Conservation (phyloP, 306 rosid species). For the Ormosia emarginata region DNA sequence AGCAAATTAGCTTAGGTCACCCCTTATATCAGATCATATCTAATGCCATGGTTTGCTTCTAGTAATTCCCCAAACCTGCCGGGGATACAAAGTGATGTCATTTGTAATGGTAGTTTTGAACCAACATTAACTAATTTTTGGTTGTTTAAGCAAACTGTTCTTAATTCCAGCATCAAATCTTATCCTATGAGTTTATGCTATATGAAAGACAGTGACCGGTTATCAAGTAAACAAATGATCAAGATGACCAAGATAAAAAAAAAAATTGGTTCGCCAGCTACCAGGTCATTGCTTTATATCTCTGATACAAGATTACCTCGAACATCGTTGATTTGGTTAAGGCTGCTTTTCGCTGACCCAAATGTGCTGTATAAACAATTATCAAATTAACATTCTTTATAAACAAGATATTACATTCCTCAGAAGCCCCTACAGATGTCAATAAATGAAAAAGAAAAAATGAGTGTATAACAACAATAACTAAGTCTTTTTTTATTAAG, state of each 20-base stretch:
- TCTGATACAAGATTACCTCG: neutral
- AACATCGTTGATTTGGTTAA: neutral
- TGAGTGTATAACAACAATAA: neutral
- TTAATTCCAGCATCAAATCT: neutral
- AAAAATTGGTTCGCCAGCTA: neutral
- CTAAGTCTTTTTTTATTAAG: no score
- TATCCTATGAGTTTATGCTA: constrained; percentile 4
- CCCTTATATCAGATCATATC: neutral
- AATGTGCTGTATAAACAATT: neutral
- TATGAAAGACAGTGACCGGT: neutral
- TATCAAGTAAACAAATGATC: neutral
- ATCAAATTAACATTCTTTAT: neutral
- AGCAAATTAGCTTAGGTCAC: constrained; percentile 15
- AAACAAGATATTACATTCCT: neutral
- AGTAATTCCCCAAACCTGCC: neutral
- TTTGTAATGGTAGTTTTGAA: constrained; percentile 7
- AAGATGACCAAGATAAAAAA: constrained; percentile 10
- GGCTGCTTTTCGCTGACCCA: neutral
- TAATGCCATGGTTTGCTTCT: neutral
- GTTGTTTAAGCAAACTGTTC: constrained; percentile 16
- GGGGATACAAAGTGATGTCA: constrained; percentile 14
- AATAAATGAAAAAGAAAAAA: neutral
- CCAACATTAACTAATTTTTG: constrained; percentile 31
- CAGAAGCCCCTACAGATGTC: no score
- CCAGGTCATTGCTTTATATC: neutral